Evolutionary conservation across 345 rosid genomes (phyloP), one percentile per base, ranked within the genome.

Genomic region (Eucalyptus decipiens): DNA sequence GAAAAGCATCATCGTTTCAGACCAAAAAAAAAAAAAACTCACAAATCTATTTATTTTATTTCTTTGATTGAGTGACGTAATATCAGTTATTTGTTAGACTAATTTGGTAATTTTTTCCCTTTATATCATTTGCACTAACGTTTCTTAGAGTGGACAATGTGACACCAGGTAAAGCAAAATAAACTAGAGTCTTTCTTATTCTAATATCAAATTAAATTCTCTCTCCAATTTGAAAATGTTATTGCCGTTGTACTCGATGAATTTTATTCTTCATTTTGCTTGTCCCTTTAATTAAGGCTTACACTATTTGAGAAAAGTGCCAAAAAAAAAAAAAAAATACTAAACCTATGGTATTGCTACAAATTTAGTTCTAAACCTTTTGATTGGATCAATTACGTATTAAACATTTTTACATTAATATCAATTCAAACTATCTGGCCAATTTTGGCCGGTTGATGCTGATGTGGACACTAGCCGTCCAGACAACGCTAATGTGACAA

Each of bases 351-450:
- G 5, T 19, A 52, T 52, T 52, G 26, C 11, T 52, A 52, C 9
- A 0, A 52, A 52, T 52, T 52, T 52, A 52, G 58, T 52, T 52
- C 2, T 21, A 52, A 21, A 52, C 1, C 0, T 52, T 52, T 52
- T 52, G 19, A 52, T 8, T 8, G 0, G 11, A 52, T 8, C 26
- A 19, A 52, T 52, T 8, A 19, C 0, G 0, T 52, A 52, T 19
- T 52, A 52, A 52, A 1, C 5, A 19, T 19, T 52, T 52, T 52
- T 0, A 52, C 26, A 2, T 52, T 8, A 52, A 52, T 52, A 52
- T 1, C 58, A 19, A 52, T 52, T 19, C 1, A 52, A 1, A 0
- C 0, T 52, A 52, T 52, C 0, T 2, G 0, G 2, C 1, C 1
- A 52, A 52, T 19, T 51, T 51, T 52, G 56, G 1, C 5, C 5